Base-by-base conservation (phyloP, 768 basidiomycete genomes). In the Suillus tomentosus region DNA sequence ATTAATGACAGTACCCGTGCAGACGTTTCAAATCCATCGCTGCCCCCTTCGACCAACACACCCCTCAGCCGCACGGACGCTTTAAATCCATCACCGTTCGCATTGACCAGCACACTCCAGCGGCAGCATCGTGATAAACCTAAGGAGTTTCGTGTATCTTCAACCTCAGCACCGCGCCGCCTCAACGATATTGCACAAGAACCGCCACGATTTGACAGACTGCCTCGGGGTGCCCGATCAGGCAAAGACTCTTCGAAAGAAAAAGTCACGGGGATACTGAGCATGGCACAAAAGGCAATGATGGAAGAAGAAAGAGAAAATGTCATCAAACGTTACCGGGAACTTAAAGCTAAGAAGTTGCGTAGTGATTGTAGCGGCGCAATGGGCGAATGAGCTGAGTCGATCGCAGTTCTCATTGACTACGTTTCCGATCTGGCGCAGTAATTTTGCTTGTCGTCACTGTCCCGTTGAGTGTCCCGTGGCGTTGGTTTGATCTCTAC, bases 271-370 rank as follows among this genome's bases (percentile, higher is more conserved):
- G 82, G 81, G 3, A 81, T 90, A 9, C 67, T 93, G 37, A 89
- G 88, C 36, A 87, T 92, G 84, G 86, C 88, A 15, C 90, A 92
- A 77, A 87, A 85, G 72, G 80, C 81, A 7, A 86, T 91, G 86
- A 86, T 94, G 84, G 90, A 90, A 69, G 79, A 80, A 60, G 91
- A 93, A 73, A 81, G 92, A 66, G 87, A 90, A 68, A 87, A 83
- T 65, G 90, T 78, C 24, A 87, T 94, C 64, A 76, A 74, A 70
- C 80, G 82, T 61, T 93, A 92, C 73, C 78, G 92, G 64, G 83
- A 88, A 74, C 69, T 93, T 74, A 92, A 89, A 73, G 86, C 83
- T 24, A 78, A 72, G 68, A 81, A 78, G 70, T 62, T 70, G 70
- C 69, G 62, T 55, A 67, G 64, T 50, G 58, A 62, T 62, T 61